These are phyloP conservation scores for Chrysanthemum seticuspe DNA, from an alignment of 129 eudicot genomes.

Conservation along the genomic window DNA sequence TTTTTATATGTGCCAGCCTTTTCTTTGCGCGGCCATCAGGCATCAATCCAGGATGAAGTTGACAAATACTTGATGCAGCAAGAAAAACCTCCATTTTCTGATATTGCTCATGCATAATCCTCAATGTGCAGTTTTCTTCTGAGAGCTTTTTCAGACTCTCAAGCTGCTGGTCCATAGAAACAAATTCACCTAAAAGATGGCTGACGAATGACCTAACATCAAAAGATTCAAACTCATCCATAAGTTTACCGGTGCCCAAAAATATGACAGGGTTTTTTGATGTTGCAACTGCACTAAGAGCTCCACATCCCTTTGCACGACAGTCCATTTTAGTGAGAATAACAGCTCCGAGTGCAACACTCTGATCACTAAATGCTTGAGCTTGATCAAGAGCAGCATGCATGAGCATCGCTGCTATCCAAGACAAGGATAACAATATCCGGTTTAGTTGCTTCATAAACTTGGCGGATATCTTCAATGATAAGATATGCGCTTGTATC, in stretches of 20 bases:
- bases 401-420: conserved; percentile 99
- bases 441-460: conserved; percentile 91
- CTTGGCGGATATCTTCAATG: conserved; percentile 97
- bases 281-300: conserved; percentile 98
- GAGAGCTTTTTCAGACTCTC: conserved; percentile 89
- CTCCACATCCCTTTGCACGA: conserved; percentile 99
- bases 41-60: conserved; percentile 58
- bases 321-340: conserved; percentile 96
- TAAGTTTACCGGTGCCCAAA: conserved; percentile 96
- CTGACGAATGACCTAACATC: conserved; percentile 90
- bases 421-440: conserved; percentile 90
- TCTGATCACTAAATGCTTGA: conserved; percentile 77
- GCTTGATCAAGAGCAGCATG: conserved; percentile 98
- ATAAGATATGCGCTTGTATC: conserved; percentile 95
- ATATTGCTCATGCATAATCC: conserved; percentile 81
- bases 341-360: conserved; percentile 98
- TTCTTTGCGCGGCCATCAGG: conserved; percentile 90
- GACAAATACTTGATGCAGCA: conserved; percentile 95
- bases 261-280: conserved; percentile 90
- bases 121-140: conserved; percentile 72
- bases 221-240: conserved; percentile 90
- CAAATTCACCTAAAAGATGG: conserved; percentile 95
- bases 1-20: conserved; percentile 88
- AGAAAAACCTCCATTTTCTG: conserved; percentile 58
- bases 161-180: conserved; percentile 89